Evolutionary conservation across 192 early-diverging fungal species (phyloP).

Genomic region (Spinellus fusiger): DNA sequence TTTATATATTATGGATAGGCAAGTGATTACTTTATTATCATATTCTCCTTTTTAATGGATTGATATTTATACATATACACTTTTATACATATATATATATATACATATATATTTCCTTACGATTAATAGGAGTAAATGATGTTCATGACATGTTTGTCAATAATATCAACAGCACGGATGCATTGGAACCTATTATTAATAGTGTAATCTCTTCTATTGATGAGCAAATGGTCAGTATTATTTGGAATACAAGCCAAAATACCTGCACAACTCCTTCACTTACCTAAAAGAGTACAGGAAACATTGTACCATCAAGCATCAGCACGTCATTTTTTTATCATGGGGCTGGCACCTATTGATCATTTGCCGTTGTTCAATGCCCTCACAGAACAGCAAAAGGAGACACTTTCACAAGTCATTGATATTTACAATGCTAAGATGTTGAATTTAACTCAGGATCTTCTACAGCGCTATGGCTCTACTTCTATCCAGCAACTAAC

Average conservation of each 20-base stretch:
- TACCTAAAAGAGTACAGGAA: neutral
- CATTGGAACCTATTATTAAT: neutral
- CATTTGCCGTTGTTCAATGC: neutral
- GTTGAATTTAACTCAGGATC: neutral
- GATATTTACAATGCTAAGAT: neutral
- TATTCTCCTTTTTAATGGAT: no score
- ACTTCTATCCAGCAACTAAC: no score
- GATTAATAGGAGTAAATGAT: slow-evolving; percentile 13
- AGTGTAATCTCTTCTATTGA: neutral
- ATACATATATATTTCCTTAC: no score
- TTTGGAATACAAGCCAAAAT: neutral
- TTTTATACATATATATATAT: no score
- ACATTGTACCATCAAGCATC: neutral
- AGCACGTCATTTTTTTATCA: neutral
- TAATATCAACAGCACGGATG: neutral
- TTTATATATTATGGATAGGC: slow-evolving; percentile 9
- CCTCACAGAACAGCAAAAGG: neutral
- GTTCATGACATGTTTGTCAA: slow-evolving; percentile 9
- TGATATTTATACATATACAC: no score
- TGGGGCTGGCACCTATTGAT: slow-evolving; percentile 1
- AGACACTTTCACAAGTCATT: neutral
- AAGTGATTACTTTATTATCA: no score
- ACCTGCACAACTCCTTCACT: neutral
- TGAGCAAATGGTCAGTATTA: neutral
- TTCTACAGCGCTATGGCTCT: no score